A percentile compares a stretch with the other conserved stretches of the same genome.
Conservation (phyloP, 148 eudicot species). For the Vaccinium macrocarpon region DNA sequence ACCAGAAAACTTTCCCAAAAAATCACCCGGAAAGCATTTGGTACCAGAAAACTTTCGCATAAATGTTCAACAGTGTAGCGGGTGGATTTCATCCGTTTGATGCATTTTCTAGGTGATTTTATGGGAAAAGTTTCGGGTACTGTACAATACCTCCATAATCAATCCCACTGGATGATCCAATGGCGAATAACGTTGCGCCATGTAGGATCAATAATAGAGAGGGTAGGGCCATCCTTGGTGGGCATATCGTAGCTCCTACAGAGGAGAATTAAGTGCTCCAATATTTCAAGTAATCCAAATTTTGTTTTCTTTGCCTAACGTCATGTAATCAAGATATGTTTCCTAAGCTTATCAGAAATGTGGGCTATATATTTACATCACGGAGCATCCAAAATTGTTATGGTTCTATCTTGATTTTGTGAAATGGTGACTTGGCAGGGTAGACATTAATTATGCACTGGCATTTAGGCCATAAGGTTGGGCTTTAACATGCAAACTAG, state of each 20-base stretch:
- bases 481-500: neutral
- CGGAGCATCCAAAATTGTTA: neutral
- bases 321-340: conserved; percentile 21
- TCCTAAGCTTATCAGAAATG: conserved; percentile 21
- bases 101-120: no score
- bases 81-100: no score
- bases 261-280: conserved; percentile 9
- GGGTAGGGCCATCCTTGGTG: neutral
- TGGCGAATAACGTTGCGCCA: neutral
- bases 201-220: conserved; percentile 10
- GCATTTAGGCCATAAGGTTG: neutral
- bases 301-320: conserved; percentile 1
- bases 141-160: no score
- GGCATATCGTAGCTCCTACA: neutral
- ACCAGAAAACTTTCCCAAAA: no score
- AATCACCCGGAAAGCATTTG: no score
- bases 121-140: no score
- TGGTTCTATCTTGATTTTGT: neutral
- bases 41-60: no score
- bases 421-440: neutral
- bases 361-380: conserved; percentile 19
- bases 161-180: neutral
- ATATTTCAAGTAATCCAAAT: conserved; percentile 8
- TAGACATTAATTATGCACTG: conserved; percentile 2
- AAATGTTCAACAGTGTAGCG: no score